Evolutionary conservation across 2,329 filamentous ascomycete species (phyloP).

Genomic region (Cryphonectria carpinicola): DNA sequence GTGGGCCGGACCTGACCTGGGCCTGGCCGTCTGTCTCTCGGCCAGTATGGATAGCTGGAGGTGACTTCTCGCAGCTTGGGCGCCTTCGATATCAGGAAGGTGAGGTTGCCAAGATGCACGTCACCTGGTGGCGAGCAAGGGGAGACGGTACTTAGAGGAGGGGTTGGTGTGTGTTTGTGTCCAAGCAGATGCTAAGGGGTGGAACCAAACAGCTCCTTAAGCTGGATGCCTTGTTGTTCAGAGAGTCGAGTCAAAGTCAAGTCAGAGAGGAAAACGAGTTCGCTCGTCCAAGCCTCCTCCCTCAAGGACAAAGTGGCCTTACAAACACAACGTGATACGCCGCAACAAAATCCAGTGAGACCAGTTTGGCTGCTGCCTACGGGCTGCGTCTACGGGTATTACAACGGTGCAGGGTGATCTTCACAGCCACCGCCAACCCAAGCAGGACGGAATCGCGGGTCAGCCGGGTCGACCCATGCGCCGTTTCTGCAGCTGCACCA

Average conservation of each 20-base stretch:
- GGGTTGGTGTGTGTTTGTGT: background rate
- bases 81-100: constrained; percentile 18
- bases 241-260: background rate
- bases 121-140: constrained; percentile 10
- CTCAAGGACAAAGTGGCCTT: constrained; percentile 2
- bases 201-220: background rate
- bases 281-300: background rate
- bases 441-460: constrained; percentile 7
- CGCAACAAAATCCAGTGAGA: background rate
- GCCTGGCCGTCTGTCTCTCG: background rate
- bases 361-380: constrained; percentile 7
- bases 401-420: constrained; percentile 4
- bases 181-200: background rate
- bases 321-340: background rate
- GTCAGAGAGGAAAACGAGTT: background rate
- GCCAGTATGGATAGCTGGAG: background rate
- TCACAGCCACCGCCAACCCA: constrained; percentile 11
- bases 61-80: constrained; percentile 4
- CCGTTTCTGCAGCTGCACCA: background rate
- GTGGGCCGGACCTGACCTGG: background rate
- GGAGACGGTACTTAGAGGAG: background rate
- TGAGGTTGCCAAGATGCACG: constrained; percentile 9
- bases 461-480: constrained; percentile 5
- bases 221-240: background rate
- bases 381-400: background rate